A percentile compares a stretch with the other conserved stretches of the same genome.
Evolutionary conservation across 2,329 filamentous ascomycete species (phyloP).

Genomic region (Neonectria punicea): DNA sequence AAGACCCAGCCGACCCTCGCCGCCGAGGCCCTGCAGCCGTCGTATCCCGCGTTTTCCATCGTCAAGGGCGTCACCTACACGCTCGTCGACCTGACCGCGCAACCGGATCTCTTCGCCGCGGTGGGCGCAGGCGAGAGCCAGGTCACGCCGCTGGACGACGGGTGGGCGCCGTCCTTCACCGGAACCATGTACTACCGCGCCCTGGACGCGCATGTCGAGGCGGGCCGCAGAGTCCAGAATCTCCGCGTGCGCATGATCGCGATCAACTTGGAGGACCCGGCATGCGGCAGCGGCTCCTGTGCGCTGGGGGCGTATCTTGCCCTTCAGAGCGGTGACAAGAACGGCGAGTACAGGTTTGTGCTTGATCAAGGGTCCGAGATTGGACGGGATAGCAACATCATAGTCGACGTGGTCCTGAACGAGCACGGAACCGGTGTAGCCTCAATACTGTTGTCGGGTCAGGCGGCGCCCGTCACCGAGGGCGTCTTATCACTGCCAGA

Average conservation of each 20-base stretch:
- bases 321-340: constrained; percentile 10
- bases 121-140: too few species aligned
- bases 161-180: too few species aligned
- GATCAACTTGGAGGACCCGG: constrained; percentile 27
- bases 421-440: constrained; percentile 2
- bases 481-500: constrained; percentile 18
- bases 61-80: too few species aligned
- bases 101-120: too few species aligned
- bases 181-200: too few species aligned
- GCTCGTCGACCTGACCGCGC: too few species aligned
- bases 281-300: constrained; percentile 23
- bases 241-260: constrained; percentile 30
- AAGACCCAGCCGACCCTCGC: too few species aligned
- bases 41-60: constrained; percentile 5
- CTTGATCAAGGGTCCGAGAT: constrained; percentile 26
- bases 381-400: constrained; percentile 21
- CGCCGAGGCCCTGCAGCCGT: not conserved
- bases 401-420: constrained; percentile 16
- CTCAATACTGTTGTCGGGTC: constrained; percentile 23
- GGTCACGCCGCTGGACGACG: too few species aligned
- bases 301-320: constrained; percentile 22
- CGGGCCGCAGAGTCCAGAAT: not conserved
- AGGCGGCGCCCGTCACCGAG: constrained; percentile 19
- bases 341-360: constrained; percentile 13
- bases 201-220: not conserved